phyloP scores from a whole-genome alignment of 2,329 filamentous ascomycete species.

The Colletotrichum chrysophilum region DNA sequence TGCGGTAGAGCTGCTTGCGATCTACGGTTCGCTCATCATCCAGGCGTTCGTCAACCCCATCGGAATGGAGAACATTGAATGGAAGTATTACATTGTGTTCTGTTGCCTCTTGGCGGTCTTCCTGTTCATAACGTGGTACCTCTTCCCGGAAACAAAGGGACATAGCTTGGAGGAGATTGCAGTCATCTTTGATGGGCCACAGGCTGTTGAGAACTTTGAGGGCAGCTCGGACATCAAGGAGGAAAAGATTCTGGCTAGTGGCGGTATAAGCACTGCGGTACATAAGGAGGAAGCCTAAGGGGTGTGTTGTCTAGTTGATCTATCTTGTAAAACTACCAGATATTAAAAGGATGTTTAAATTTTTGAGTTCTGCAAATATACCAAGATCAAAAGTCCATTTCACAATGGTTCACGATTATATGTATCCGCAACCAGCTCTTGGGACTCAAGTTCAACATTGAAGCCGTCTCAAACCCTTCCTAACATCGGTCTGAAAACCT shows the following conservation, averaged over 20 bases:
- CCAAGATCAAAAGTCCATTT: neutral
- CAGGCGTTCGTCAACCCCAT: constrained; percentile 42
- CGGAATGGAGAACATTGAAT: constrained; percentile 38
- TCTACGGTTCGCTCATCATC: constrained; percentile 30
- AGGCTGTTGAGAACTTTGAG: constrained; percentile 1
- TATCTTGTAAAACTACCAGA: neutral
- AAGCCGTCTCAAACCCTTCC: neutral
- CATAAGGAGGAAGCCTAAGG: neutral
- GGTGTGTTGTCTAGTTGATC: accelerated
- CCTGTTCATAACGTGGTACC: constrained; percentile 39
- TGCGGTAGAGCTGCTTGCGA: constrained; percentile 27
- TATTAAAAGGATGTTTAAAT: accelerated
- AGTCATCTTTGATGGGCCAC: constrained; percentile 26
- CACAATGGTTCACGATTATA: accelerated
- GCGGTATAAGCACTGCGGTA: neutral
- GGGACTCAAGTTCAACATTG: neutral
- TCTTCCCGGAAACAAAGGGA: constrained; percentile 33
- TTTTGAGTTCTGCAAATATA: neutral
- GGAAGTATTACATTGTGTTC: constrained; percentile 47
- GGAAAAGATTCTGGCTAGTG: neutral
- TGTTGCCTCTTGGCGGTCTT: constrained; percentile 32
- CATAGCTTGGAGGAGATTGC: constrained; percentile 32
- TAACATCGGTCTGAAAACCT: neutral
- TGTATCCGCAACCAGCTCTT: neutral
- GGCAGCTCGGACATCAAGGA: neutral